Evolutionary conservation across 352 stramenopile species (phyloP).

Genomic region (Pythium utonaiense): DNA sequence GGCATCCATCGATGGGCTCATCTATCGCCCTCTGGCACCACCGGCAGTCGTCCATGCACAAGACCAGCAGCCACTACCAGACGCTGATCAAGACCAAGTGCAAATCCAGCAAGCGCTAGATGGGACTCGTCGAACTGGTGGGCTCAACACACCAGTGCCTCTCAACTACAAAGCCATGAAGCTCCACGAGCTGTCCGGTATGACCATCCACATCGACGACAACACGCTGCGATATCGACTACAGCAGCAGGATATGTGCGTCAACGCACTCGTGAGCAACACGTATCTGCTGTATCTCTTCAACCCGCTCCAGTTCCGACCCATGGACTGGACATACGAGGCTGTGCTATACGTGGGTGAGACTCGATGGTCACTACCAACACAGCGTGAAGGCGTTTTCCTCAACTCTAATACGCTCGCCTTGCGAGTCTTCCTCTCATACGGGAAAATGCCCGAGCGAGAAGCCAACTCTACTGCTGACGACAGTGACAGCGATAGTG

Average conservation of each 20-base stretch:
- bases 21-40: slow-evolving; percentile 73
- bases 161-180: slow-evolving; percentile 34
- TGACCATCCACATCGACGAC: slow-evolving; percentile 85
- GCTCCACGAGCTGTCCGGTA: slow-evolving; percentile 79
- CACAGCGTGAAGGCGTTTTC: slow-evolving; percentile 77
- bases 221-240: slow-evolving; percentile 79
- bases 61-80: neutral
- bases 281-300: slow-evolving; percentile 88
- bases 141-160: neutral
- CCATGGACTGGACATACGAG: slow-evolving; percentile 80
- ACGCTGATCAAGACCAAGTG: neutral
- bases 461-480: slow-evolving; percentile 4
- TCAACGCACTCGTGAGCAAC: slow-evolving; percentile 83
- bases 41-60: slow-evolving; percentile 47
- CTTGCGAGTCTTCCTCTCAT: slow-evolving; percentile 81
- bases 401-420: slow-evolving; percentile 69
- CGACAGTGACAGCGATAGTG: slow-evolving; percentile 9
- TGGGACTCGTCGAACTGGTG: too few relatives aligned
- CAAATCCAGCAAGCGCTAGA: too few relatives aligned
- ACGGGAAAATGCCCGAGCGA: slow-evolving; percentile 59
- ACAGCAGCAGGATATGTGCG: slow-evolving; percentile 48
- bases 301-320: slow-evolving; percentile 77
- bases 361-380: slow-evolving; percentile 40
- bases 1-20: slow-evolving; percentile 75
- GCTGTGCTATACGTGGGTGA: slow-evolving; percentile 59